Base-by-base conservation (phyloP, 2,329 filamentous ascomycete genomes). In the Arthrocladium fulminans region DNA sequence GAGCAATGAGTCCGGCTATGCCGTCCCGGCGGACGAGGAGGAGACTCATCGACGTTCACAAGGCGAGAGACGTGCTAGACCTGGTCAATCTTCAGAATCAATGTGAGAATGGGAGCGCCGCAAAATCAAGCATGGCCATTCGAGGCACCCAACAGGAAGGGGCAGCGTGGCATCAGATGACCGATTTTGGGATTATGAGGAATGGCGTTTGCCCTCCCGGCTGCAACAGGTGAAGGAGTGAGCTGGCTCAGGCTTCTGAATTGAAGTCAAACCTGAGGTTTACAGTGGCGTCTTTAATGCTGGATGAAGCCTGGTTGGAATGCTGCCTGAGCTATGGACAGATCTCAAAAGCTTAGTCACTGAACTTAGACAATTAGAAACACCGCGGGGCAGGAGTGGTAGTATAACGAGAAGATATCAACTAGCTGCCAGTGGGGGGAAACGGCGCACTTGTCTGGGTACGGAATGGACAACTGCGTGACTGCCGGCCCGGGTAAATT, bases 241-340 rank as follows among this genome's bases (percentile, higher is more conserved):
- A 44, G 41, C 19, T 20, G 19, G 15, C 25, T 22, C 41, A 44
- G 27, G 5, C 20, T 9, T 44, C 41, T 15, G 41, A 34, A 10
- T n/a, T 15, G 22, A 9, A 44, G 41, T 23, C 41, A 44, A 30
- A 27, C 41, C 22, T 44, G 24, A 27, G 41, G 13, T 44, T 44
- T 34, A 30, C 34, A 44, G n/a, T 44, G 34, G 41, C 6, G 6
- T 22, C n/a, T 7, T n/a, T 15, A 27, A 4, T 43, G 38, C 22
- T 9, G 5, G n/a, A n/a, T n/a, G n/a, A n/a, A n/a, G n/a, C n/a
- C n/a, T n/a, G n/a, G n/a, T n/a, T n/a, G n/a, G n/a, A n/a, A n/a
- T n/a, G n/a, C n/a, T n/a, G n/a, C n/a, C n/a, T n/a, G n/a, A n/a
- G n/a, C n/a, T n/a, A n/a, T n/a, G n/a, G n/a, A n/a, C n/a, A n/a